Conservation (phyloP, 345 rosid species). For the Turritis glabra region DNA sequence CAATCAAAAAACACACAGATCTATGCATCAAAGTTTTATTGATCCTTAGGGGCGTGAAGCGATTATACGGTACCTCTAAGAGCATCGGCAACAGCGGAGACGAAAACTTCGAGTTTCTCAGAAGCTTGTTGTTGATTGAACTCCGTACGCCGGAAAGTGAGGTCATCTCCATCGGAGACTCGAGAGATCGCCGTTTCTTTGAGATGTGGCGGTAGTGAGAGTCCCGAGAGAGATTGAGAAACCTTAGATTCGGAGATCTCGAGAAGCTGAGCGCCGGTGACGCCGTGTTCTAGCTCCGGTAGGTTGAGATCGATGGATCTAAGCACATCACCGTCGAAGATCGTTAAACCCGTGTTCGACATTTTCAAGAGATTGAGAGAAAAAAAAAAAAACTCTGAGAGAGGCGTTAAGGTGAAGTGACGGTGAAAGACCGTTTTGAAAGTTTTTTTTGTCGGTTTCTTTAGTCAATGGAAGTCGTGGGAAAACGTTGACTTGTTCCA, state of each 20-base stretch:
- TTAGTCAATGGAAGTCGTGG: constrained; percentile 10
- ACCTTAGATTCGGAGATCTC: constrained; percentile 60
- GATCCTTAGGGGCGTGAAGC: not conserved
- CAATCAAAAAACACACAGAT: no score
- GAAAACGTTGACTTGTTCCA: constrained; percentile 9
- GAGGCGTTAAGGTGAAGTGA: not conserved
- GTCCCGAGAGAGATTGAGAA: constrained; percentile 50
- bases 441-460: not conserved
- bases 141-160: constrained; percentile 42
- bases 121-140: constrained; percentile 46
- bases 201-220: constrained; percentile 62
- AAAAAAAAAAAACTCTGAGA: not conserved
- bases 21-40: not conserved
- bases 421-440: constrained; percentile 11
- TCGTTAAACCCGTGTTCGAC: constrained; percentile 60
- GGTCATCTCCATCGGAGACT: constrained; percentile 38
- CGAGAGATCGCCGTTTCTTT: constrained; percentile 55
- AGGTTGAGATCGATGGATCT: constrained; percentile 50
- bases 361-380: constrained; percentile 37
- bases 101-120: constrained; percentile 46
- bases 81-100: constrained; percentile 62
- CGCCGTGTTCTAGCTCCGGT: constrained; percentile 37
- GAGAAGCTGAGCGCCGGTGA: constrained; percentile 66
- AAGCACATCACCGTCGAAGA: constrained; percentile 67
- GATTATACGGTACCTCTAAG: constrained; percentile 50